Percentiles rank a stretch among this genome's conserved stretches.
These are phyloP conservation scores for Solanum bulbocastanum DNA, from an alignment of 257 asterid genomes.

Conservation along the genomic window DNA sequence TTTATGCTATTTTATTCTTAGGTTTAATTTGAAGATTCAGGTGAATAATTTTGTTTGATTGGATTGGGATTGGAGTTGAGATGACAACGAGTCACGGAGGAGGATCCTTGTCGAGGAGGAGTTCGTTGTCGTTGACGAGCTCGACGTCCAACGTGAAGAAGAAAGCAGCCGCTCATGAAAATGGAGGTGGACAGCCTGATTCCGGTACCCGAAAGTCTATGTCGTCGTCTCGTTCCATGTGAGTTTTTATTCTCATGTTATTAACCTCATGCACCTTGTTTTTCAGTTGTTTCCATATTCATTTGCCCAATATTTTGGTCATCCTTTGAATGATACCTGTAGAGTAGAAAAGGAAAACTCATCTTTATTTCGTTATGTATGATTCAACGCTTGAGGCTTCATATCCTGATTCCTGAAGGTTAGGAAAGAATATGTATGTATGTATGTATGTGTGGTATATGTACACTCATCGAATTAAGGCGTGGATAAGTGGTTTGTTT, in stretches of 20 bases:
- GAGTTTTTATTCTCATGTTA: not conserved
- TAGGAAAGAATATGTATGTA: not conserved
- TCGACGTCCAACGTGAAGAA: not conserved
- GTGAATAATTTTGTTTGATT: not conserved
- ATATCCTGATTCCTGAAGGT: not conserved
- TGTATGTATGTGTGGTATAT: not conserved
- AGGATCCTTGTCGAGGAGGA: constrained; percentile 14
- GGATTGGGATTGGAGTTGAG: not conserved
- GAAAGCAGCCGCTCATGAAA: not conserved
- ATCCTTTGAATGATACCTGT: not conserved
- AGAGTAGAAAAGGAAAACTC: not conserved
- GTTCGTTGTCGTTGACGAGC: constrained; percentile 3
- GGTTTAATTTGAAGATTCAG: not conserved
- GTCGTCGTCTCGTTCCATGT: constrained; percentile 7
- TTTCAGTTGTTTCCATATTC: not conserved
- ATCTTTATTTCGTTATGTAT: not conserved
- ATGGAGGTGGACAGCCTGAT: constrained; percentile 2
- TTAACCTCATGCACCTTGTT: not conserved
- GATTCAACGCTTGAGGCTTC: not conserved
- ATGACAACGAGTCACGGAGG: constrained; percentile 15
- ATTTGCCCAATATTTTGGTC: not conserved
- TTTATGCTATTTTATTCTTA: not conserved
- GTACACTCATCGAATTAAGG: not conserved
- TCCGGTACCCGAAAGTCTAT: not conserved
- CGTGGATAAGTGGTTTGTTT: not conserved